phyloP scores from a whole-genome alignment of 2,329 filamentous ascomycete genomes.

The Thermomyces lanuginosus region DNA sequence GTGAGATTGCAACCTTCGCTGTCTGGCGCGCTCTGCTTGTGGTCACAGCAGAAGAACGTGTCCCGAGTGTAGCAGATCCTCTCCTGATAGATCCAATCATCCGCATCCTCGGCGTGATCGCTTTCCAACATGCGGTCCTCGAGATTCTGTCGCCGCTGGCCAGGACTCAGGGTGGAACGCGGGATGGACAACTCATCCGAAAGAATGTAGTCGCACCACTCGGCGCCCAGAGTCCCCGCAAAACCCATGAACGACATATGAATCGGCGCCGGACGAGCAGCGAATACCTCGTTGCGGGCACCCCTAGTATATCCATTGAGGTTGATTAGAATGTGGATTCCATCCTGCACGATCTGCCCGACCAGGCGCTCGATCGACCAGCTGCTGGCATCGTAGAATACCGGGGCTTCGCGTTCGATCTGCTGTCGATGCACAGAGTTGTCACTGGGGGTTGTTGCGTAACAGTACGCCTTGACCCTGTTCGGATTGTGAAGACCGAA shows the following conservation, averaged over 20 bases:
- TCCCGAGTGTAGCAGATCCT: slow-evolving; percentile 90
- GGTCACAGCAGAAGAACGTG: slow-evolving; percentile 97
- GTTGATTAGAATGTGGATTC: slow-evolving; percentile 88
- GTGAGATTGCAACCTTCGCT: slow-evolving; percentile 47
- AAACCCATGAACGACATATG: slow-evolving; percentile 99
- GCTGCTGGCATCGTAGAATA: slow-evolving; percentile 72
- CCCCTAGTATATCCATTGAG: slow-evolving; percentile 96
- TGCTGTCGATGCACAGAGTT: slow-evolving; percentile 76
- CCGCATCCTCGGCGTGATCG: slow-evolving; percentile 51
- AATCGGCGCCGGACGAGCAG: slow-evolving; percentile 80
- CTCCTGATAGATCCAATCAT: slow-evolving; percentile 88
- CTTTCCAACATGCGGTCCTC: slow-evolving; percentile 48
- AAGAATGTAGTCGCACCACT: slow-evolving; percentile 96
- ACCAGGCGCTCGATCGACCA: slow-evolving; percentile 79
- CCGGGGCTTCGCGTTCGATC: slow-evolving; percentile 80
- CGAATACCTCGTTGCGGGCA: slow-evolving; percentile 94
- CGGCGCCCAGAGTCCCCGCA: slow-evolving; percentile 82
- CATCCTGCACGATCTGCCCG: slow-evolving; percentile 69
- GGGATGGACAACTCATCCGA: slow-evolving; percentile 82
- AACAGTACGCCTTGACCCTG: slow-evolving; percentile 75
- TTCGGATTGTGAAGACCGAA: slow-evolving; percentile 71
- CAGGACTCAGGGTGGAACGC: slow-evolving; percentile 60
- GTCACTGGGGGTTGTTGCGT: slow-evolving; percentile 86
- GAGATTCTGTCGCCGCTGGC: slow-evolving; percentile 56
- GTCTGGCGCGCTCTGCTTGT: slow-evolving; percentile 74